These are phyloP conservation scores for Trypanosoma lewisi DNA, from an alignment of 208 protist species.

Conservation along the genomic window DNA sequence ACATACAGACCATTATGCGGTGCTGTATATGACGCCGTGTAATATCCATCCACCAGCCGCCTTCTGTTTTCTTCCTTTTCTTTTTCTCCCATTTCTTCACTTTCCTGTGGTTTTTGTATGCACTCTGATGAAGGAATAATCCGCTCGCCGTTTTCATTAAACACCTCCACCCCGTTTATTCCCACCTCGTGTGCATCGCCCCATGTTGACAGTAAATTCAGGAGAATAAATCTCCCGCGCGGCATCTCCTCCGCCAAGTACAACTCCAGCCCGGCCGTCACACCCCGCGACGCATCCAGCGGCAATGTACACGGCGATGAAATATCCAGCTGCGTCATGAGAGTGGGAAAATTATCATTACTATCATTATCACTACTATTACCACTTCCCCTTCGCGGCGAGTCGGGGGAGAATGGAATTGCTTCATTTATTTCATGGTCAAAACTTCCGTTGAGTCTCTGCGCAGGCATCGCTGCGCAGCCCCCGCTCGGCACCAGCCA, in stretches of 20 bases:
- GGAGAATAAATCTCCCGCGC: constrained; percentile 42
- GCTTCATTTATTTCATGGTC: not conserved
- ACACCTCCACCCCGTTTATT: constrained; percentile 89
- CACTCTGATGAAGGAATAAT: constrained; percentile 31
- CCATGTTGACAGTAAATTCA: constrained; percentile 86
- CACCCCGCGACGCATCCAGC: not conserved
- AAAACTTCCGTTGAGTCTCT: no score
- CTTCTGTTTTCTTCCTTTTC: not conserved
- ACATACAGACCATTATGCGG: constrained; percentile 1
- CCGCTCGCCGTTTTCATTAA: constrained; percentile 61
- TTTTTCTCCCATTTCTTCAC: not conserved
- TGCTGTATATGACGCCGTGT: not conserved
- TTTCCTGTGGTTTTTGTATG: constrained; percentile 10
- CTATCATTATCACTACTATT: no score
- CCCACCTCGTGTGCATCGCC: constrained; percentile 90
- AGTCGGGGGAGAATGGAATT: constrained; percentile 24
- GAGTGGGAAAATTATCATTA: no score
- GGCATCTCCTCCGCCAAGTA: constrained; percentile 48
- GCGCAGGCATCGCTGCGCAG: no score
- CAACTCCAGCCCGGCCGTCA: constrained; percentile 20
- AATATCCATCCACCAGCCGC: not conserved
- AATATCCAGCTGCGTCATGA: no score
- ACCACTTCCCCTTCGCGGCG: no score
- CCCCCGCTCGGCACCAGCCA: no score
- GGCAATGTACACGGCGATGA: no score